Evolutionary conservation across 345 rosid genomes (phyloP), one percentile per base, ranked within the genome.

Genomic region (Populus euphratica): DNA sequence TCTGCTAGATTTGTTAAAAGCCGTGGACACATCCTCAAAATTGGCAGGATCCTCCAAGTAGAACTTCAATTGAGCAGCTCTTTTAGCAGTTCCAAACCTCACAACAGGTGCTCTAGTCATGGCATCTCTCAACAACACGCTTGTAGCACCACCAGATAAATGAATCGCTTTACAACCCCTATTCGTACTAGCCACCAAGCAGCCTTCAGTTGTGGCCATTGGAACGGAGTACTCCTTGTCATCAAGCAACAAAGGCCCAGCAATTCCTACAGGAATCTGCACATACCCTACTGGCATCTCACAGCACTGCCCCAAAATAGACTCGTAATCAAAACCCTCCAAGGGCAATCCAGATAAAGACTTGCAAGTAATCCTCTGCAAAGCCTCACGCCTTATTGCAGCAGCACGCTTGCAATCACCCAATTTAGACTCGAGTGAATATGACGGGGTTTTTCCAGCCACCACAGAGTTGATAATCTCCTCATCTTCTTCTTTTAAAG

Each of bases 141-240:
- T 84, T 63, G 38, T 80, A 27, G 89, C 87, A 3, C 87, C 89
- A n/a, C 89, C 89, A 5, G 74, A 86, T n/a, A 78, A 4, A 25
- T 68, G 54, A 27, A 87, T 87, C 1, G 87, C 90, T 52, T 87
- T 87, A 59, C 87, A 87, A 0, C 90, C 90, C 16, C 87, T 73
- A 72, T 87, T 87, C 18, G 87, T 78, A 52, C 88, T 87, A 17
- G 86, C 90, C 8, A 87, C 86, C 77, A 87, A 73, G 43, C 85
- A 82, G 1, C 90, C 90, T 61, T 87, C 90, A 0, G 88, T 87
- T 8, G 88, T 87, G 36, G 88, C 88, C 88, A 87, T 84, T 1
- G 88, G 90, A 9, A 87, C 84, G 1, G 85, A 69, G 77, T 80
- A 85, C 52, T 85, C 86, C 65, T 16, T 66, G 11, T 78, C 90